These are phyloP conservation scores for Phoma sp. DNA, from an alignment of 2,329 filamentous ascomycete species.

Conservation along the genomic window DNA sequence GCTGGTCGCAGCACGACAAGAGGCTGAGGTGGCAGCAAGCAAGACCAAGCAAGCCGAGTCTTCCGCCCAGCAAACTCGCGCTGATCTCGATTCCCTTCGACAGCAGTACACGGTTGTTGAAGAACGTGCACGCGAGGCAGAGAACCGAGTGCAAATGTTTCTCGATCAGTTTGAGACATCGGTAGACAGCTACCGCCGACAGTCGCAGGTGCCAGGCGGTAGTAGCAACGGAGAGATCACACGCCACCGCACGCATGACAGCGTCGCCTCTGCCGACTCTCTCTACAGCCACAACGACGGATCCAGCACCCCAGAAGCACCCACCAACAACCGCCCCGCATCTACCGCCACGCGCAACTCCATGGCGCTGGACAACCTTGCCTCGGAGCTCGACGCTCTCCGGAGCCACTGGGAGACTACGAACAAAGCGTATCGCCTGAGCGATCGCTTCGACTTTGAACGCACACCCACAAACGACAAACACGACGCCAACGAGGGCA, in stretches of 20 bases:
- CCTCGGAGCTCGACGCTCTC: conserved; percentile 88
- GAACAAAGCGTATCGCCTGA: conserved; percentile 92
- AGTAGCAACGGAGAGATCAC: conserved; percentile 43
- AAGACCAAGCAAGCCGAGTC: conserved; percentile 59
- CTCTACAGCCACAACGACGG: conserved; percentile 54
- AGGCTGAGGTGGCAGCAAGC: conserved; percentile 71
- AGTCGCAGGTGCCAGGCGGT: conserved; percentile 56
- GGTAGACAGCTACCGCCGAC: conserved; percentile 92
- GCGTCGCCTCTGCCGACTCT: conserved; percentile 65
- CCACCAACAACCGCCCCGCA: conserved; percentile 31
- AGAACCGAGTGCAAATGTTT: conserved; percentile 89
- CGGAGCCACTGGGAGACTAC: conserved; percentile 94
- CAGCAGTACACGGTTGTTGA: conserved; percentile 83
- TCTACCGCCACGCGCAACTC: conserved; percentile 59
- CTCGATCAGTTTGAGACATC: conserved; percentile 93
- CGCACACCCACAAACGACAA: conserved; percentile 49
- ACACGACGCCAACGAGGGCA: conserved; percentile 39
- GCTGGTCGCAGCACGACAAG: conserved; percentile 67
- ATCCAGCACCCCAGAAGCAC: conserved; percentile 42
- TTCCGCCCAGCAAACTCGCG: conserved; percentile 61
- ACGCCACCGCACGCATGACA: conserved; percentile 60
- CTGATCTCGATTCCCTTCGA: conserved; percentile 80
- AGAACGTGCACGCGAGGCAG: conserved; percentile 83
- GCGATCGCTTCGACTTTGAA: conserved; percentile 89
- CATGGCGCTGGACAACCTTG: conserved; percentile 85